Percentiles rank a stretch among this genome's conserved stretches.
Evolutionary conservation across 768 basidiomycete species (phyloP).

Genomic region (Asterophora parasitica): DNA sequence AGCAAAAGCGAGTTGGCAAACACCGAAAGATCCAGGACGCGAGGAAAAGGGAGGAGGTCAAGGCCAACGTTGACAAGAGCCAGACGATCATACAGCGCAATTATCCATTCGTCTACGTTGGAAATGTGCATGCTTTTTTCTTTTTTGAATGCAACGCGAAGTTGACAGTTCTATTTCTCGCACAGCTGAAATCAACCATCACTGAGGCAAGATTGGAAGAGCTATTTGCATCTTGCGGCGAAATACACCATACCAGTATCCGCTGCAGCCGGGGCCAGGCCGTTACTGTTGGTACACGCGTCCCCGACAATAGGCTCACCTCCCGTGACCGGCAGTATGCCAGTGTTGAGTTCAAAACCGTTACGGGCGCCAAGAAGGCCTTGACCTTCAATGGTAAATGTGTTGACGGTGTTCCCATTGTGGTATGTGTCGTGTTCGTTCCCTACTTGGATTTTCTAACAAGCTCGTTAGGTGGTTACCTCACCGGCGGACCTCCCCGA

Average conservation of each 20-base stretch:
- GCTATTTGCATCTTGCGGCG: constrained; percentile 35
- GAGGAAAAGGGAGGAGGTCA: constrained; percentile 19
- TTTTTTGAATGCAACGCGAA: not conserved
- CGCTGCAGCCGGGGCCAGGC: constrained; percentile 41
- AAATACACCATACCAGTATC: constrained; percentile 27
- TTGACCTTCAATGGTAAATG: constrained; percentile 31
- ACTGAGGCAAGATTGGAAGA: constrained; percentile 26
- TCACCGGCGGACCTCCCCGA: constrained; percentile 38
- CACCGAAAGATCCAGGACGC: constrained; percentile 23
- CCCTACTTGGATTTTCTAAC: not conserved
- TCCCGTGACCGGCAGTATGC: constrained; percentile 46
- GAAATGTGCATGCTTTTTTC: constrained; percentile 46
- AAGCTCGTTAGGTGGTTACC: constrained; percentile 27
- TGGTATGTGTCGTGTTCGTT: constrained; percentile 29
- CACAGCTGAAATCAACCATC: constrained; percentile 32
- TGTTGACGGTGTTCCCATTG: constrained; percentile 34
- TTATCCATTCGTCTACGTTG: constrained; percentile 44
- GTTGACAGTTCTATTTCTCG: not conserved
- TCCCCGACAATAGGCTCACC: constrained; percentile 18
- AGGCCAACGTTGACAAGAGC: constrained; percentile 3
- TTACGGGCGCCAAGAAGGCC: constrained; percentile 35
- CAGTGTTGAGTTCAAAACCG: constrained; percentile 38
- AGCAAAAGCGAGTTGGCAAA: constrained; percentile 9
- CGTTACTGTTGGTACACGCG: constrained; percentile 22
- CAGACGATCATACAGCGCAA: constrained; percentile 3